Base-by-base conservation (phyloP, 257 asterid species). In the Nicotiana tabacum region DNA sequence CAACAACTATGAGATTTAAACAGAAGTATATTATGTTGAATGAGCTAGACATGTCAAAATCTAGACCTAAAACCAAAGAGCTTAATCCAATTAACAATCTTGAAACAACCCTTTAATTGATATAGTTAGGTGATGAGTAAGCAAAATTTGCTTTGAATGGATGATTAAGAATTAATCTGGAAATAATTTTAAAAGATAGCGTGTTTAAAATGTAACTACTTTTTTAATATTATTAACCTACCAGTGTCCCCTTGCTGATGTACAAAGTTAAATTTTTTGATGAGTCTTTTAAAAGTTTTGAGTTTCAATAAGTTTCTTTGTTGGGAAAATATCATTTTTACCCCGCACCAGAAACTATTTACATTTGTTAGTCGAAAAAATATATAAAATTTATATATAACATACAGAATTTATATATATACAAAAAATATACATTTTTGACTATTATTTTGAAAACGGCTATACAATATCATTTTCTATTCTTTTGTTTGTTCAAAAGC, bases 1-100 rank as follows among this genome's bases (percentile, higher is more conserved):
- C 85, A 81, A 67, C 89, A 69, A 83, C 87, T 77, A 11, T 48
- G 69, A 32, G 64, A 9, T 21, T 64, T 1, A 68, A 83, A 2
- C 35, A 70, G 33, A 35, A 53, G n/a, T n/a, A 16, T 12, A 16
- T 12, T 65, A 39, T 37, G 55, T 69, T 60, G 48, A 39, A 72
- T 69, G 66, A 72, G 64, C 21, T 66, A 65, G 37, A 74, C 29
- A 81, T 74, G 35, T 81, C 85, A 65, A 84, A 35, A 84, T 81
- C 82, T 70, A 80, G n/a, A 43, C 67, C 66, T 29, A n/a, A 53
- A 65, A 32, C 58, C 53, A 32, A 66, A 32, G 43, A 74, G 80
- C 43, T 32, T 66, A 30, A 77, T 74, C 64, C 48, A 76, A 64
- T 66, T 66, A 55, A 65, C 18, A 66, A 57, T 29, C 65, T 76